Evolutionary conservation across 1,284 basidiomycete genomes (phyloP), one percentile per base, ranked within the genome.

Genomic region (Malassezia vespertilionis): DNA sequence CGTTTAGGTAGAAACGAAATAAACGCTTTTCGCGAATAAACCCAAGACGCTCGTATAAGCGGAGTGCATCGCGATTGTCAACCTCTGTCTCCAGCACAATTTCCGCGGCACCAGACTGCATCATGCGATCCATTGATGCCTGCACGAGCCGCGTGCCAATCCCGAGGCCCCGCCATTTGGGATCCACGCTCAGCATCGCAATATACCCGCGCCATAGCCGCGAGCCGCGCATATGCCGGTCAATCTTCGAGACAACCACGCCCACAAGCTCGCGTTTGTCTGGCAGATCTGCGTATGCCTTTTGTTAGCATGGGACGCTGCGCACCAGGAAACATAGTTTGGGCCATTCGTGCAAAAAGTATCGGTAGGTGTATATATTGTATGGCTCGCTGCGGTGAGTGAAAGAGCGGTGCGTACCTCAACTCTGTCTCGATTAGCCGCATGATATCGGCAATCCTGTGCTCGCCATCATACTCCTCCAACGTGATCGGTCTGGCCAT

Each of bases 11-110:
- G 74, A 97, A 99, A 3, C 90, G 79, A 69, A 83, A 83, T 10
- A 99, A 76, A 1, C 91, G 79, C 71, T 97, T 97, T 75, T 96
- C 91, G 36, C 86, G 80, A 21, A 96, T 82, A 72, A 99, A 99
- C 0, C 93, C 91, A 20, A 96, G 77, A 2, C 82, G 81, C 57
- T 85, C 84, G 73, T 97, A 97, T 11, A 97, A 76, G 2, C 82
- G 80, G 10, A 97, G 77, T 0, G 88, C 87, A 3, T 86, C 79
- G 12, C 74, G 71, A 72, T 99, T 97, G 74, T 97, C 90, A 65
- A 79, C 86, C 73, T 99, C 93, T 2, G 93, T 99, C 75, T 99
- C 93, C 40, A 99, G 80, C 2, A 91, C 82, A 56, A 96, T 80
- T 54, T 38, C 57, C 4, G 42, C 37, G 5, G 57, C 54, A 1